phyloP scores from a whole-genome alignment of 768 basidiomycete species.

The Russula sp. region DNA sequence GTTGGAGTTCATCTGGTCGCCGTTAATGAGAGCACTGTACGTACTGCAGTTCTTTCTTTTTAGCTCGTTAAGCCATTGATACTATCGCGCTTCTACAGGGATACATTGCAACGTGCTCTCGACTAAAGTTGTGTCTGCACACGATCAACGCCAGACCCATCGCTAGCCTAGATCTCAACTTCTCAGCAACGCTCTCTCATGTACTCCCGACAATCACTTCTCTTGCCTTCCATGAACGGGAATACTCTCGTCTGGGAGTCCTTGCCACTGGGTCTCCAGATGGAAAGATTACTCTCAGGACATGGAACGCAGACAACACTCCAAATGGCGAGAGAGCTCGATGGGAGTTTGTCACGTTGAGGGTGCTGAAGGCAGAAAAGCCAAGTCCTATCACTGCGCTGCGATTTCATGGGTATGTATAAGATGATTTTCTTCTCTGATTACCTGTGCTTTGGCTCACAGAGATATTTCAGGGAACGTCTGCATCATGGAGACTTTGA shows the following conservation, averaged over 20 bases:
- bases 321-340: slow-evolving; percentile 60
- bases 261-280: slow-evolving; percentile 79
- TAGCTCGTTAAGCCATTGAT: slow-evolving; percentile 14
- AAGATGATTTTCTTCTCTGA: neutral
- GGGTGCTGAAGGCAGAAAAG: slow-evolving; percentile 60
- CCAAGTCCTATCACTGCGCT: slow-evolving; percentile 59
- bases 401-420: slow-evolving; percentile 70
- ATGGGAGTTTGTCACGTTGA: slow-evolving; percentile 72
- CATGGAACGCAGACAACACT: slow-evolving; percentile 79
- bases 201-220: slow-evolving; percentile 60
- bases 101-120: slow-evolving; percentile 82
- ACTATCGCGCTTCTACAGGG: slow-evolving; percentile 50
- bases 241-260: slow-evolving; percentile 73
- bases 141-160: slow-evolving; percentile 85
- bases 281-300: slow-evolving; percentile 73
- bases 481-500: slow-evolving; percentile 64
- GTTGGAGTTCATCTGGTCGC: slow-evolving; percentile 62
- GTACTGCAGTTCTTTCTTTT: slow-evolving; percentile 33
- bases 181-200: slow-evolving; percentile 44
- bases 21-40: slow-evolving; percentile 84
- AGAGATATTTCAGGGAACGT: slow-evolving; percentile 44
- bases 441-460: neutral
- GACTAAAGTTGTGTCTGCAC: slow-evolving; percentile 66
- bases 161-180: slow-evolving; percentile 60
- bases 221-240: slow-evolving; percentile 84